Percentiles rank a stretch among this genome's conserved stretches.
Evolutionary conservation across 495 filamentous ascomycete species (phyloP).

Genomic region (Xylaria castorea): DNA sequence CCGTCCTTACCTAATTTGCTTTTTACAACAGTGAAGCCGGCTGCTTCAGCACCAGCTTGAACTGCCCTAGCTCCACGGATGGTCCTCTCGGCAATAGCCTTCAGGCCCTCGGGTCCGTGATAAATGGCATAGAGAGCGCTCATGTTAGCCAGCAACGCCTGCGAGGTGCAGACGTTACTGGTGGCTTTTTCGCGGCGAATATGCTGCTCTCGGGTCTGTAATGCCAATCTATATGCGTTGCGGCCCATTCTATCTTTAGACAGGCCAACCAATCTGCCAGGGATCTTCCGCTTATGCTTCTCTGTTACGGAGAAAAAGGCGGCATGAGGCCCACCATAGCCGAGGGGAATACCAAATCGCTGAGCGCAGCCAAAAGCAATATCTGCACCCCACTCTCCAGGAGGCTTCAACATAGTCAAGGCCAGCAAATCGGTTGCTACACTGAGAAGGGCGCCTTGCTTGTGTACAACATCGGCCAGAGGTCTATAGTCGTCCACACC

Average conservation of each 20-base stretch:
- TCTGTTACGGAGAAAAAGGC: slow-evolving; percentile 96
- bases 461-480: slow-evolving; percentile 79
- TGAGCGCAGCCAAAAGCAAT: slow-evolving; percentile 98
- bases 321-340: slow-evolving; percentile 93
- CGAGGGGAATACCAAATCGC: slow-evolving; percentile 91
- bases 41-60: slow-evolving; percentile 67
- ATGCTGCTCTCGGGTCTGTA: slow-evolving; percentile 97
- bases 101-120: slow-evolving; percentile 87
- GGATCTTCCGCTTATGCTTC: slow-evolving; percentile 95
- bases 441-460: slow-evolving; percentile 80
- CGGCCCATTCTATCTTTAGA: slow-evolving; percentile 91
- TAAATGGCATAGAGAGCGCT: slow-evolving; percentile 98
- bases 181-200: slow-evolving; percentile 98
- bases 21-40: slow-evolving; percentile 69
- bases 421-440: slow-evolving; percentile 93
- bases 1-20: slow-evolving; percentile 61
- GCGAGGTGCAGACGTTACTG: slow-evolving; percentile 98
- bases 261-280: slow-evolving; percentile 88
- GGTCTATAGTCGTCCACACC: slow-evolving; percentile 75
- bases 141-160: slow-evolving; percentile 96
- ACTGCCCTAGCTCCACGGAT: slow-evolving; percentile 74
- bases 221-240: slow-evolving; percentile 82
- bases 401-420: slow-evolving; percentile 86
- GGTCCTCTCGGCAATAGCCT: slow-evolving; percentile 80
- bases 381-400: slow-evolving; percentile 95